Base-by-base conservation (phyloP, 202 grass and related monocot species). In the Dendrocalamus latiflorus region DNA sequence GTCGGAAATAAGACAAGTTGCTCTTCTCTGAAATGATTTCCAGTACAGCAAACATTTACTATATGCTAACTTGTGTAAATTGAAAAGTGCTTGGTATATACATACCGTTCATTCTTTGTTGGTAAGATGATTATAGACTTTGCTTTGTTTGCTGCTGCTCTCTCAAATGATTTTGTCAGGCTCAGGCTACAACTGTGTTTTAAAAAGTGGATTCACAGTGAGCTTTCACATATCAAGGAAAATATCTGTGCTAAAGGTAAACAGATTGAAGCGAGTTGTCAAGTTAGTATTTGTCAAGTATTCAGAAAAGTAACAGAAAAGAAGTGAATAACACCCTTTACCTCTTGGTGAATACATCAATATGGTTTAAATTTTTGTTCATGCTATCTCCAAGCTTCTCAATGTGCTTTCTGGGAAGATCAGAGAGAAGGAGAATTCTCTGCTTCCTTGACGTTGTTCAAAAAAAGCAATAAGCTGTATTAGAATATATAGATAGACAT, bases 291-390 rank as follows among this genome's bases (percentile, higher is more conserved):
- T 45, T 66, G 58, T 17, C 18, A 49, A 17, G 16, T 72, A 28
- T 74, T 84, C 59, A 83, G 82, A 78, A 55, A 74, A 88, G 51
- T 50, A 84, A 68, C 54, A 81, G 28, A 28, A 28, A 24, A 4
- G 57, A 36, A 72, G 72, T 68, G 76, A 74, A 83, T 76, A 80
- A 84, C 54, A 66, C 42, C 80, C 9, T 83, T 74, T 82, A 98
- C 95, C 95, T 98, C 88, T 98, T 98, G 83, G 90, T 85, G 44
- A 95, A 86, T 34, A 98, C 85, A 93, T 93, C 91, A 88, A 98
- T 70, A 86, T 98, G 92, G 37, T 83, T 87, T 70, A 98, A 90
- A 83, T 98, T 89, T 88, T 91, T 98, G 38, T 65, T 84, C 24
- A 98, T 85, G 76, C 76, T 89, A 83, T 98, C 95, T 60, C 90